Evolutionary conservation across 2,329 filamentous ascomycete species (phyloP).

Genomic region (Aspergillus sp.): DNA sequence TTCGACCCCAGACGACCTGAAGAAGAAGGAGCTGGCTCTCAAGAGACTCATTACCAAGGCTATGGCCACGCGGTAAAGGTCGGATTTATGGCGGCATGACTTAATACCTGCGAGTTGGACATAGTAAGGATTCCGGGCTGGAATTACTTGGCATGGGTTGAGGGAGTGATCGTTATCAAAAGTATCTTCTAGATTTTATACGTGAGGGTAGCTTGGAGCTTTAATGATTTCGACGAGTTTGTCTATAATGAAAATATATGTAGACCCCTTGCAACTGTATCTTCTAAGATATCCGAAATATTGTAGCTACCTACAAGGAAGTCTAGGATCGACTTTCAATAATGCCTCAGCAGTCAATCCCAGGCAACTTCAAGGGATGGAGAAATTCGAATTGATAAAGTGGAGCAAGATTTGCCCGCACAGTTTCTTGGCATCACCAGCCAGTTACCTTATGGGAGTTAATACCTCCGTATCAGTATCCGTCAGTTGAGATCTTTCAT

Average conservation of each 20-base stretch:
- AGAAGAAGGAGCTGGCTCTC: constrained; percentile 99
- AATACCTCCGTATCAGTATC: background rate
- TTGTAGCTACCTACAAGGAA: no score
- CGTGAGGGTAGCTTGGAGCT: constrained; percentile 14
- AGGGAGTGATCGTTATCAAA: constrained; percentile 28
- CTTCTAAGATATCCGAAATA: no score
- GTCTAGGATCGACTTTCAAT: no score
- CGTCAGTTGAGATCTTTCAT: background rate
- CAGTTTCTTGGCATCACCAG: background rate
- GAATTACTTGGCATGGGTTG: background rate
- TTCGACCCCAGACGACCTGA: constrained; percentile 85
- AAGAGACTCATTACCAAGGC: constrained; percentile 99
- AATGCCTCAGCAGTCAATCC: background rate
- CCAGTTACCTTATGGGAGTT: background rate
- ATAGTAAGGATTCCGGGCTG: background rate
- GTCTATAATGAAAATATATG: background rate
- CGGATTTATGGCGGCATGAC: background rate
- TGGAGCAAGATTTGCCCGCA: background rate
- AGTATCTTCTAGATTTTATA: constrained; percentile 29
- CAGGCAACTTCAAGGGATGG: background rate
- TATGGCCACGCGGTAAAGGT: constrained; percentile 82
- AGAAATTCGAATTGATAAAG: background rate
- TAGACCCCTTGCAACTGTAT: no score
- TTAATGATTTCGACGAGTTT: constrained; percentile 31
- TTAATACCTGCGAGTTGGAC: constrained; percentile 4